These are phyloP conservation scores for Nymphaea colorata DNA, from an alignment of 164 flowering plant species.

Conservation along the genomic window DNA sequence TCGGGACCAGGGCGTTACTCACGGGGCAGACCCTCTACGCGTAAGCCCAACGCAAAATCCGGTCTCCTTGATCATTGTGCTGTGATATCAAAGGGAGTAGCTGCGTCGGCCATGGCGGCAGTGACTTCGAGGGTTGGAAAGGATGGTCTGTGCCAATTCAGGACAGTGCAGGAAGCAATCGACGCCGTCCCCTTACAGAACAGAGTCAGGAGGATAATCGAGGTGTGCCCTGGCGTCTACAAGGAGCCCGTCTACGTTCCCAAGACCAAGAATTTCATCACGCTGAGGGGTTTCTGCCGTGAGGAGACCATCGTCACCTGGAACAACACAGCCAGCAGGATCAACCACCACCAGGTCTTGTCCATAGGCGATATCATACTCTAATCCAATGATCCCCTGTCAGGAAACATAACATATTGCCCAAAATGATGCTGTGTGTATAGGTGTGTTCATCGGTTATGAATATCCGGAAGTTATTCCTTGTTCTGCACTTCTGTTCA, in stretches of 20 bases:
- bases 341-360: constrained; percentile 81
- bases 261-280: constrained; percentile 86
- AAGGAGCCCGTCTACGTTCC: constrained; percentile 79
- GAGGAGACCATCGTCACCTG: constrained; percentile 70
- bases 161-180: constrained; percentile 78
- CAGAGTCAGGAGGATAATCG: constrained; percentile 51
- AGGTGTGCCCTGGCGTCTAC: constrained; percentile 66
- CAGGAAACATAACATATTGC: too few species aligned
- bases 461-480: too few species aligned
- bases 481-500: too few species aligned
- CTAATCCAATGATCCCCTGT: too few species aligned
- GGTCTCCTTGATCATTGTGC: too few species aligned
- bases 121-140: constrained; percentile 43
- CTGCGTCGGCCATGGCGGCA: background rate
- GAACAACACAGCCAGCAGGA: constrained; percentile 79
- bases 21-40: too few species aligned
- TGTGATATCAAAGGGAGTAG: too few species aligned
- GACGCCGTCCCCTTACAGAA: constrained; percentile 71
- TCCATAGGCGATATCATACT: too few species aligned
- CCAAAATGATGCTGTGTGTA: too few species aligned
- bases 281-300: constrained; percentile 54
- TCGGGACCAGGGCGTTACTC: too few species aligned
- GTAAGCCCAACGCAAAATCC: too few species aligned
- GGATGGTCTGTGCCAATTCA: constrained; percentile 56
- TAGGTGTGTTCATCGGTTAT: too few species aligned